A percentile compares a stretch with the other conserved stretches of the same genome.
Evolutionary conservation across 768 basidiomycete genomes (phyloP).

Genomic region (Leccinum imitatum): DNA sequence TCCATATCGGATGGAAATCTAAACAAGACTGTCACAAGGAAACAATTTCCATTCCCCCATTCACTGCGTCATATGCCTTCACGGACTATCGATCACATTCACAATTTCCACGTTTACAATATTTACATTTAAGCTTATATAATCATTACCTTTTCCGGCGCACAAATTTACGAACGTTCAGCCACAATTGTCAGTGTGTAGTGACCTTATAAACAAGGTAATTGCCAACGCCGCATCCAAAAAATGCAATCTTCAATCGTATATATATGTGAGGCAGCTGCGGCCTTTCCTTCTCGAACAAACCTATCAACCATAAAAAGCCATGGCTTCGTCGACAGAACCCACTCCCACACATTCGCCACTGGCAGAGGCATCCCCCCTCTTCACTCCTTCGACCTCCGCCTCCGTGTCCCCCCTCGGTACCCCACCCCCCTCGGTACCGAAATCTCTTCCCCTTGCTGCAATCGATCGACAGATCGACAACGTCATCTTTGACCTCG

Average conservation of each 20-base stretch:
- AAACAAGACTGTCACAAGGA: no score
- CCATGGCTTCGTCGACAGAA: slow-evolving; percentile 4
- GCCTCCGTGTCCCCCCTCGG: slow-evolving; percentile 4
- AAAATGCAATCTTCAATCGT: not conserved
- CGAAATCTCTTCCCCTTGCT: not conserved
- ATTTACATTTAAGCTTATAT: no score
- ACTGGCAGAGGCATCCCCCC: not conserved
- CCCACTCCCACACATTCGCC: not conserved
- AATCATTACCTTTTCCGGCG: no score
- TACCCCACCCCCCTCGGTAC: slow-evolving; percentile 3
- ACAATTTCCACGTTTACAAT: no score
- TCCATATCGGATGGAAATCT: no score
- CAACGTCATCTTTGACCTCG: slow-evolving; percentile 24
- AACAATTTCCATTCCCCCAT: no score
- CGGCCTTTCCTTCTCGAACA: no score
- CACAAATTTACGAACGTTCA: no score
- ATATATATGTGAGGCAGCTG: not conserved
- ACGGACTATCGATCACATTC: no score
- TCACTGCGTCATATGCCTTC: no score
- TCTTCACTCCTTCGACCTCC: slow-evolving; percentile 1
- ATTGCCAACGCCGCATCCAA: not conserved
- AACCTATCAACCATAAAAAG: not conserved
- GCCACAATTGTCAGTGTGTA: no score
- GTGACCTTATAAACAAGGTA: no score
- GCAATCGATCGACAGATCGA: slow-evolving; percentile 18